These are phyloP conservation scores for Punctularia strigosozonata DNA, from an alignment of 768 basidiomycete genomes.

Conservation along the genomic window DNA sequence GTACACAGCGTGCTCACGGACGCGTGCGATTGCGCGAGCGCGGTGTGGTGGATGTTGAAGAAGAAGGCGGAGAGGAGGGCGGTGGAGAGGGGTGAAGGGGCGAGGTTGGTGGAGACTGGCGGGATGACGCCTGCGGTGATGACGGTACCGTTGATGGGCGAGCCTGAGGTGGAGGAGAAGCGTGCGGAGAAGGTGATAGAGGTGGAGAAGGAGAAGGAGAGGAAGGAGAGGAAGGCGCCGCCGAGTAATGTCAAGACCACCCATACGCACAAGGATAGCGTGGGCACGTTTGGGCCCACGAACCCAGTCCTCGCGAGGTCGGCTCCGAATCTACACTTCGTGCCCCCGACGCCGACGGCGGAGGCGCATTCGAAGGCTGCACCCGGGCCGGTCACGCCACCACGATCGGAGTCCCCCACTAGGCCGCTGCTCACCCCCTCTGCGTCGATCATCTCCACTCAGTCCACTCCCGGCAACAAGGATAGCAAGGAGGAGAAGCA, in stretches of 20 bases:
- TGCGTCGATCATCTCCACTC: constrained; percentile 40
- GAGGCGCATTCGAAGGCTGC: constrained; percentile 16
- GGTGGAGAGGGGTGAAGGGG: constrained; percentile 21
- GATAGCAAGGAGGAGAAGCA: constrained; percentile 28
- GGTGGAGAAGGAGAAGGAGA: constrained; percentile 19
- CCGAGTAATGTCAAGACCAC: constrained; percentile 3
- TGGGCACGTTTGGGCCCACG: not conserved
- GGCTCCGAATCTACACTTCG: constrained; percentile 56
- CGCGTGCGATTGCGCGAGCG: constrained; percentile 86
- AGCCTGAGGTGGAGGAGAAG: constrained; percentile 8
- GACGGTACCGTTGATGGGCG: constrained; percentile 3
- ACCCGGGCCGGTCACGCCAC: constrained; percentile 42
- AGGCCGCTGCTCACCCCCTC: constrained; percentile 38
- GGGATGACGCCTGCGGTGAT: constrained; percentile 4
- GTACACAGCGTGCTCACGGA: constrained; percentile 87
- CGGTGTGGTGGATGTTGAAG: constrained; percentile 94
- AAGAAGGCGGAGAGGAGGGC: constrained; percentile 62
- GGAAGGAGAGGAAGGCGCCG: constrained; percentile 14
- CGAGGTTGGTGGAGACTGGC: constrained; percentile 12
- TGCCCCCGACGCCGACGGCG: constrained; percentile 68
- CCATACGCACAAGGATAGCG: constrained; percentile 2
- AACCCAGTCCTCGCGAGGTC: constrained; percentile 8
- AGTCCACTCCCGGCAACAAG: constrained; percentile 53
- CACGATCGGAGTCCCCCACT: constrained; percentile 25
- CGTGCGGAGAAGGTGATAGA: constrained; percentile 11